Evolutionary conservation across 805 yeast species (phyloP), one percentile per base, ranked within the genome.

Genomic region (Yarrowia sp.): DNA sequence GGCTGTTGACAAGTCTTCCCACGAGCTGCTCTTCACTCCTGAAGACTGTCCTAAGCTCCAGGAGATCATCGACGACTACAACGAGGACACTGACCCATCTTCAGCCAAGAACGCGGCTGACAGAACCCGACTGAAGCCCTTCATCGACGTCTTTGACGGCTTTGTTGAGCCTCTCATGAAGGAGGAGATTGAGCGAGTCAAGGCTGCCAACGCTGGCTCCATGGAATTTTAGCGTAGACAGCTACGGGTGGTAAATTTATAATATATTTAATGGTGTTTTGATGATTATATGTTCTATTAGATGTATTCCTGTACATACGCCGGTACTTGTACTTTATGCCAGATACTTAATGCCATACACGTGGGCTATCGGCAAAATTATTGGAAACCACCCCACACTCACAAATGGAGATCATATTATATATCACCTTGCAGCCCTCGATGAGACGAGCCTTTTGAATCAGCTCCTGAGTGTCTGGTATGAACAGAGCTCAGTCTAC

Each of bases 31-130:
- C 18, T 94, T 93, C 70, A 84, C 87, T 68, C 97, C 97, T 1
- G 80, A 81, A 65, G 77, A 76, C 12, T 92, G 96, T 1, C 98
- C 98, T 16, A 88, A 77, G 36, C 73, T 93, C 22, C 86, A 88
- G 63, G 74, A 77, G 24, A 92, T 91, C 69, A 78, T 87, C 66
- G 88, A 84, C 55, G 66, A 68, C 21, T 68, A 65, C 56, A 35
- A 64, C 16, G 70, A 70, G 39, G 56, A 73, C 4, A 69, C n/a
- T n/a, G n/a, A n/a, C n/a, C n/a, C n/a, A n/a, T n/a, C n/a, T n/a
- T n/a, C n/a, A n/a, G n/a, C 71, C 24, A 68, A 71, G 33, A 66
- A 71, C 14, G 29, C 53, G 0, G 61, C 49, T 8, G 65, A 84
- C 63, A 81, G 82, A 66, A 88, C 96, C 0, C 76, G 86, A 35